Percentiles rank a stretch among this genome's conserved stretches.
Conservation (phyloP, 805 yeast species). For the Clavispora santaluciae region DNA sequence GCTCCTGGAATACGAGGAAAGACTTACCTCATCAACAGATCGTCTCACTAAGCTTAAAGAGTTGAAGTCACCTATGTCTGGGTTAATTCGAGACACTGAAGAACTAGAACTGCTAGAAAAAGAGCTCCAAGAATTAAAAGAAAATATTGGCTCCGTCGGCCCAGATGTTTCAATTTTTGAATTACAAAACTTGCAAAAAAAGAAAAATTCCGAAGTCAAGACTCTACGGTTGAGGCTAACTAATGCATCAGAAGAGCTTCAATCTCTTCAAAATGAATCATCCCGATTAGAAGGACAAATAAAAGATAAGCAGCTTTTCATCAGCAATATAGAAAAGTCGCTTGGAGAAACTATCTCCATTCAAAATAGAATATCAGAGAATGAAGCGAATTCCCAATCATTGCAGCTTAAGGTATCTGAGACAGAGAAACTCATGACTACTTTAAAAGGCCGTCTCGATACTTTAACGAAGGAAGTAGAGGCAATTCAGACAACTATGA, state of each 20-base stretch:
- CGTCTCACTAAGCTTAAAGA: not conserved
- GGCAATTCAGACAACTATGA: constrained; percentile 1
- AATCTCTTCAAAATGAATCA: constrained; percentile 39
- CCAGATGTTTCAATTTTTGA: constrained; percentile 33
- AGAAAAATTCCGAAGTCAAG: constrained; percentile 36
- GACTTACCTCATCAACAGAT: not conserved
- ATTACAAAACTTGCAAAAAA: constrained; percentile 41
- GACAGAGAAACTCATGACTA: constrained; percentile 3
- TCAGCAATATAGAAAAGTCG: constrained; percentile 50
- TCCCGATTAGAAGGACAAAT: constrained; percentile 44
- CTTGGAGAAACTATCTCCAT: constrained; percentile 43
- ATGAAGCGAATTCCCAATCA: constrained; percentile 17
- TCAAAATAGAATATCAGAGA: constrained; percentile 33
- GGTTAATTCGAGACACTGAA: not conserved
- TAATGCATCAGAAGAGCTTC: constrained; percentile 38
- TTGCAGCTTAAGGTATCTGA: constrained; percentile 11
- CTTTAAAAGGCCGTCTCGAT: constrained; percentile 2
- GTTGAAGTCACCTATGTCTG: not conserved
- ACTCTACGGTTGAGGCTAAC: constrained; percentile 29
- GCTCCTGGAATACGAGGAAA: not conserved
- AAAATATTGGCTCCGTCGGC: constrained; percentile 6
- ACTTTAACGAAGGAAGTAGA: constrained; percentile 5
- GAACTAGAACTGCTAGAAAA: not conserved
- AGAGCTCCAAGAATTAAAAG: constrained; percentile 2
- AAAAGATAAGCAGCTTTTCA: constrained; percentile 48